These are phyloP conservation scores for Trametes sanguinea DNA, from an alignment of 768 basidiomycete species.

Conservation along the genomic window DNA sequence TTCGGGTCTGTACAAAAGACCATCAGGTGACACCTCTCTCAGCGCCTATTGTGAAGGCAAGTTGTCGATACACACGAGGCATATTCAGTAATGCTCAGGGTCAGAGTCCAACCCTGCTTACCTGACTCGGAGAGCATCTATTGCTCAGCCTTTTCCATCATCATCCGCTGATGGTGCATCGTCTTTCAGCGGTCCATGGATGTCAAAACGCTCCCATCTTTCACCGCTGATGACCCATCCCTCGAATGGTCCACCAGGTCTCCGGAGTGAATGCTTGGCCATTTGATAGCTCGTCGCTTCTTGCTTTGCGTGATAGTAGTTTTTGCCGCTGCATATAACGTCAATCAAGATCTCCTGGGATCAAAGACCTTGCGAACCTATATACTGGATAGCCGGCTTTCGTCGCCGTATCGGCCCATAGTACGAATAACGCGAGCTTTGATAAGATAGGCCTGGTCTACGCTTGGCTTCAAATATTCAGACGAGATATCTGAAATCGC, in stretches of 20 bases:
- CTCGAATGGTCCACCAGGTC: conserved; percentile 48
- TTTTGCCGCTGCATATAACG: conserved; percentile 13
- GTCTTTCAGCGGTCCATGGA: conserved; percentile 4
- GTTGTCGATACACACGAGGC: no score
- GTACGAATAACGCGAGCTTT: conserved; percentile 53
- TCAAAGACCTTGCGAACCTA: conserved; percentile 14
- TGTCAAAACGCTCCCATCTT: conserved; percentile 54
- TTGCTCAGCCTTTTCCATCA: no score
- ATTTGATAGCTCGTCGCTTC: conserved; percentile 46
- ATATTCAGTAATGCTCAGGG: no score
- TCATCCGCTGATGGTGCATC: no score
- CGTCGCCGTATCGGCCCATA: conserved; percentile 39
- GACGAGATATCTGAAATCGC: no score
- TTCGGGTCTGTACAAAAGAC: neutral
- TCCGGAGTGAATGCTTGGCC: conserved; percentile 52
- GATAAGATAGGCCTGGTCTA: conserved; percentile 50
- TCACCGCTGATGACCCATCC: conserved; percentile 65
- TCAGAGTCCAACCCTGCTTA: no score
- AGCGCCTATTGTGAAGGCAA: no score
- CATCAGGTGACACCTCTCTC: no score
- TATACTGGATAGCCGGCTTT: conserved; percentile 18
- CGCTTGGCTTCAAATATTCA: no score
- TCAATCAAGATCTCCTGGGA: neutral
- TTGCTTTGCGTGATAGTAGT: conserved; percentile 50
- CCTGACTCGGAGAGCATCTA: no score